Conservation (phyloP, 352 stramenopile genomes). For the Blastocystis sp. region DNA sequence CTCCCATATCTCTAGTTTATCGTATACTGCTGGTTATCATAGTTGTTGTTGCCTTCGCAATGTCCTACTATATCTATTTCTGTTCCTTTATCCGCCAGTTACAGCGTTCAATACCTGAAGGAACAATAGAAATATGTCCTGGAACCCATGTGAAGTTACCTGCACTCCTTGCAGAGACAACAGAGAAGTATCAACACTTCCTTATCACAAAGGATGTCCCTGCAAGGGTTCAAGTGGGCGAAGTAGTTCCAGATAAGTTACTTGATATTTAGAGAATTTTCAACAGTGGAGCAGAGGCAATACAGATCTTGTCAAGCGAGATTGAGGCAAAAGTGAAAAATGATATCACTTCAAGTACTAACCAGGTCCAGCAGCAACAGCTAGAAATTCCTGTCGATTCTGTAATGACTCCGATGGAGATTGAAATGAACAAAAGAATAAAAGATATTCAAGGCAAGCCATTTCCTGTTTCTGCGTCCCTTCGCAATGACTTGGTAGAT, state of each 20-base stretch:
- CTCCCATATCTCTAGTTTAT: neutral
- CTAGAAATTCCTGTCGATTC: neutral
- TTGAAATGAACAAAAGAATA: neutral
- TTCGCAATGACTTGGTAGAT: neutral
- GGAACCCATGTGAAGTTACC: neutral
- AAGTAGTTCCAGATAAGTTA: neutral
- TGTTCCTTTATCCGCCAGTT: neutral
- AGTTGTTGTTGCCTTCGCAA: neutral
- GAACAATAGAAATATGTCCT: neutral
- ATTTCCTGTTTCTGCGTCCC: neutral
- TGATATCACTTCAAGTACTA: neutral
- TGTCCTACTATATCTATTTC: neutral
- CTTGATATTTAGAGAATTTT: neutral
- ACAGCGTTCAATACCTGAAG: neutral
- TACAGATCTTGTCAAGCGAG: neutral
- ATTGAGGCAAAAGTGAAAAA: neutral
- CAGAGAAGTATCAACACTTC: neutral
- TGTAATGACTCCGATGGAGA: neutral
- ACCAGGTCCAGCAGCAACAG: neutral
- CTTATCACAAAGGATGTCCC: constrained; percentile 1
- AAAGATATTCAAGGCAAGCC: neutral
- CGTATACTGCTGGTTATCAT: neutral
- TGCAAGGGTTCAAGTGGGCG: constrained; percentile 28
- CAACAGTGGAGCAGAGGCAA: constrained; percentile 11
- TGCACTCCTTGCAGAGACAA: neutral